Base-by-base conservation (phyloP, 2,329 filamentous ascomycete genomes). In the Grosmannia clavigera region DNA sequence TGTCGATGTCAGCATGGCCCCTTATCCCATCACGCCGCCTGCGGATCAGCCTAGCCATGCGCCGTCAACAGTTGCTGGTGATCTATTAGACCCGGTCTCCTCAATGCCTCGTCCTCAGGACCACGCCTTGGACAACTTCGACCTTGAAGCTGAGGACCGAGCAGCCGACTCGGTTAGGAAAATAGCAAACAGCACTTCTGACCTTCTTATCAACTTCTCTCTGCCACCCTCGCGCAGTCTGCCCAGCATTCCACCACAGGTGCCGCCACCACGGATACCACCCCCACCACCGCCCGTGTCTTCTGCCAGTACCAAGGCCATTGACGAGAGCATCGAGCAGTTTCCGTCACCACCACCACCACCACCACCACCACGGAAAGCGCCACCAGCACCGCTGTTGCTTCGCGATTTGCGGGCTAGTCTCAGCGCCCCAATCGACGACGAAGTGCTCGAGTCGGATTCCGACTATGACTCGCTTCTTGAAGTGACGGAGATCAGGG, bases 391-490 rank as follows among this genome's bases (percentile, higher is more conserved):
- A 14, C 92, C 92, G 2, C 73, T 97, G 59, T 86, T 92, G 68
- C 78, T 97, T 29, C 79, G 78, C 52, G 75, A 76, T 55, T 66
- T 71, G 22, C 68, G 69, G n/a, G 68, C 69, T 11, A 68, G 65
- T 31, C 65, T 68, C 2, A 64, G 66, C 0, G 60, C 69, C 4
- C 65, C 69, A 2, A 66, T 69, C 3, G 82, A 86, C n/a, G 84
- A 85, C 14, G 79, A 81, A 3, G 67, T 67, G 2, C 85, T 86
- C 0, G 89, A 90, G 62, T 92, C 89, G 0, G 89, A 90, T 62
- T 92, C 89, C 0, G 91, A 95, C 64, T 94, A 92, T 66, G 90
- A 94, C 61, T 87, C 92, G 64, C 80, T 88, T 43, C 73, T 90
- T 14, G 86, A 89, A 63, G 83, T 86, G 3, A 80, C 86, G 53